A percentile compares a stretch with the other conserved stretches of the same genome.
Conservation (phyloP, 1,284 basidiomycete species). For the Bondarzewia mesenterica region DNA sequence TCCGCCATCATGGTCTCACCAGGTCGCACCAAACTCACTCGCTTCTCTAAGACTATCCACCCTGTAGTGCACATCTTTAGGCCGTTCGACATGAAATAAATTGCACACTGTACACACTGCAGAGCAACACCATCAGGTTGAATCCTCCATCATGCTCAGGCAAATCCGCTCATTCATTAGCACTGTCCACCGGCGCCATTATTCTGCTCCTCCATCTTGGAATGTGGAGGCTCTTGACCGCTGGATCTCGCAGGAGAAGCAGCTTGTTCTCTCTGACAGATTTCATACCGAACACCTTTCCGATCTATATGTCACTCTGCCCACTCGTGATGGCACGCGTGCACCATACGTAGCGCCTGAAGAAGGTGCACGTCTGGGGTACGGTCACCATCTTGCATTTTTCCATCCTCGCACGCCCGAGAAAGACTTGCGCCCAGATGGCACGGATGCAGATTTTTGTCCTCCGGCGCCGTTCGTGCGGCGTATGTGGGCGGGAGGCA, state of each 20-base stretch:
- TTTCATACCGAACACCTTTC: constrained; percentile 45
- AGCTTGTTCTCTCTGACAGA: constrained; percentile 32
- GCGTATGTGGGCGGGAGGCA: constrained; percentile 81
- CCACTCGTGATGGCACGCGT: constrained; percentile 55
- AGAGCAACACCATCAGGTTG: too few species aligned
- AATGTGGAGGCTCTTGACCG: constrained; percentile 28
- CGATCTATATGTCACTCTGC: constrained; percentile 60
- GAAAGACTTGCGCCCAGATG: constrained; percentile 51
- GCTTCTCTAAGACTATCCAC: too few species aligned
- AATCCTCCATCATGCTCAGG: too few species aligned
- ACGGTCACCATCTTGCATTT: constrained; percentile 68
- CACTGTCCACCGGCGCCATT: neutral
- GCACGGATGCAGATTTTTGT: constrained; percentile 64
- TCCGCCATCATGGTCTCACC: too few species aligned
- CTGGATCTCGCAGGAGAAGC: constrained; percentile 42
- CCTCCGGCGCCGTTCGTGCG: constrained; percentile 70
- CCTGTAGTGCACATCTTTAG: too few species aligned
- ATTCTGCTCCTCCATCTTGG: neutral
- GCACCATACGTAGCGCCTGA: constrained; percentile 32
- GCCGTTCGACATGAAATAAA: too few species aligned
- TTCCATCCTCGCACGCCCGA: constrained; percentile 66
- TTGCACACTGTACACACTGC: too few species aligned
- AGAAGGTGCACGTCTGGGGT: constrained; percentile 36
- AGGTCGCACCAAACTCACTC: too few species aligned
- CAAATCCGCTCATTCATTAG: too few species aligned